Percentiles rank a stretch among this genome's conserved stretches.
Conservation (phyloP, 352 stramenopile genomes). For the Globisporangium lucens region DNA sequence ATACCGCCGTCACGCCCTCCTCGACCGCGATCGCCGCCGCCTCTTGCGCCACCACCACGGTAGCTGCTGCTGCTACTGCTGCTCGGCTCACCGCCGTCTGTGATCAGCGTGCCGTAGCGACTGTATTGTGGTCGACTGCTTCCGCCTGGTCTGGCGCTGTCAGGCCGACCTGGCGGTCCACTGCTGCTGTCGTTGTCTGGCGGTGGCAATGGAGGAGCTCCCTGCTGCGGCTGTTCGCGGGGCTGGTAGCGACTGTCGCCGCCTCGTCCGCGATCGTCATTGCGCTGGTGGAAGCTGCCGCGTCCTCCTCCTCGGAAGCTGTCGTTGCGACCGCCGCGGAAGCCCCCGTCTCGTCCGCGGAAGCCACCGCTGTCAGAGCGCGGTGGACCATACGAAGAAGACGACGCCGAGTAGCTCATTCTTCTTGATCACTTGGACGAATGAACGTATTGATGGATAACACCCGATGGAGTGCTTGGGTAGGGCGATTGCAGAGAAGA, state of each 20-base stretch:
- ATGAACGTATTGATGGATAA: not conserved
- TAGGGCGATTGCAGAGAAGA: not conserved
- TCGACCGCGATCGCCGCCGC: not conserved
- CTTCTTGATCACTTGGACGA: not conserved
- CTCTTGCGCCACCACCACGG: not conserved
- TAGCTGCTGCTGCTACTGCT: not conserved
- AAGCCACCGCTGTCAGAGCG: not conserved
- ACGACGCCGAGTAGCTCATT: slow-evolving; percentile 3
- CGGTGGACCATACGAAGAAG: slow-evolving; percentile 1
- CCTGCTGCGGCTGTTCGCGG: not conserved
- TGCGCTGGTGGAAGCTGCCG: slow-evolving; percentile 2
- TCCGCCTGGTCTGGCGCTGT: not conserved
- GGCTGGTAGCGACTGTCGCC: slow-evolving; percentile 1
- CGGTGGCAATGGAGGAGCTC: not conserved
- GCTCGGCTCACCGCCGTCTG: not conserved
- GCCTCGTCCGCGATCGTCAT: not conserved
- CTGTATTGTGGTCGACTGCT: slow-evolving; percentile 13
- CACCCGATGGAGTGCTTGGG: not conserved
- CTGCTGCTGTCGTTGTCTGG: slow-evolving; percentile 8
- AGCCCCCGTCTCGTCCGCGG: not conserved
- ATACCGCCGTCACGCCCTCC: slow-evolving; percentile 2
- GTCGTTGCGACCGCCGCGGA: slow-evolving; percentile 5
- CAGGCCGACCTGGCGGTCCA: not conserved
- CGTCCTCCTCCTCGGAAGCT: slow-evolving; percentile 3
- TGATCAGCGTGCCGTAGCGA: slow-evolving; percentile 10